Base-by-base conservation (phyloP, 140 eudicot species). In the Flaveria floridana region DNA sequence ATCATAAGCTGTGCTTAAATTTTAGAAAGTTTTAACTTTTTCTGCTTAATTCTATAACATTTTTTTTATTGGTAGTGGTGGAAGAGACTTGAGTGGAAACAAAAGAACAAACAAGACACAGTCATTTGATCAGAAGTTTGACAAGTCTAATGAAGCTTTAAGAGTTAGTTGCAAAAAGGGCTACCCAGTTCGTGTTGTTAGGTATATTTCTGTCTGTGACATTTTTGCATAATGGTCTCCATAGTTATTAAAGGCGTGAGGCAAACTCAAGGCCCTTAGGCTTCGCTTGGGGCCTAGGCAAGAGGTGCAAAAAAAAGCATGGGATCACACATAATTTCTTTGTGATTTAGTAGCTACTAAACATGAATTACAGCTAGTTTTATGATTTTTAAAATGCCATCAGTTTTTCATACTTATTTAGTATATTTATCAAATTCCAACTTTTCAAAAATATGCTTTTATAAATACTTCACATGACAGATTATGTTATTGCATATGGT, bases 121-220 rank as follows among this genome's bases (percentile, higher is more conserved):
- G 18, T 89, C 98, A 51, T 87, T 84, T 79, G 96, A 90, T 81
- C 98, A 93, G 82, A 85, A 81, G 70, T 93, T 93, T 79, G 85
- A 81, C 15, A 84, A 84, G 58, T 76, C 58, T 7, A 93, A 93
- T 79, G 89, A 89, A 82, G 87, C 98, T 61, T 80, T 93, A 70
- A 85, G 96, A 11, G 84, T 86, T 71, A 93, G 98, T 77, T 93
- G 98, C 84, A 62, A 63, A 53, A 89, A 88, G 67, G 98, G 98
- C n/a, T 93, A 93, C 78, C 98, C 97, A 11, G 95, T 93, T 34
- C 95, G 98, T 26, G 97, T 93, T 46, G 88, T 93, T 46, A 93
- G 98, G 98, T 93, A 77, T 81, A 67, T 26, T 46, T 13, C n/a
- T 51, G 26, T 56, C n/a, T 51, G 26, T 56, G 44, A 65, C 67